Percentiles rank a stretch among this genome's conserved stretches.
These are phyloP conservation scores for Naematelia aurantialba DNA, from an alignment of 768 basidiomycete species.

Conservation along the genomic window DNA sequence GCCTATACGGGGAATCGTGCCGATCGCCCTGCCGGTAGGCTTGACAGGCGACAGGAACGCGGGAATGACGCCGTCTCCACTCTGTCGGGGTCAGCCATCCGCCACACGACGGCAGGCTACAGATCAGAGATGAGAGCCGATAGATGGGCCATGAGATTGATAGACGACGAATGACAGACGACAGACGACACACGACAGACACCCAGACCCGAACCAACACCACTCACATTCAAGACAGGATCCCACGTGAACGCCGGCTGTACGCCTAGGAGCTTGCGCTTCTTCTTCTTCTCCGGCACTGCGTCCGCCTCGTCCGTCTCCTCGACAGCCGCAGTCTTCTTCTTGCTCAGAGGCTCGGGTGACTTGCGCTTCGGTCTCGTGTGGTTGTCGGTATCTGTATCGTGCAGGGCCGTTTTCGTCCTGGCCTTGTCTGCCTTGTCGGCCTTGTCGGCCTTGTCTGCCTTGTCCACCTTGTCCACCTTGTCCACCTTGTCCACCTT, in stretches of 20 bases:
- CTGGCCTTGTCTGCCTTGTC: conserved; percentile 16
- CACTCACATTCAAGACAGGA: conserved; percentile 39
- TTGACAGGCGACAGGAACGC: conserved; percentile 34
- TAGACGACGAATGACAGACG: too few relatives aligned
- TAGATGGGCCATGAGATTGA: neutral
- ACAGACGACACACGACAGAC: too few relatives aligned
- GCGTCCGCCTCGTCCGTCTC: conserved; percentile 5
- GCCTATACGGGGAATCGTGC: conserved; percentile 36
- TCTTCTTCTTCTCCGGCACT: conserved; percentile 43
- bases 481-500: too few relatives aligned
- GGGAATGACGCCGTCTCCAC: conserved; percentile 42
- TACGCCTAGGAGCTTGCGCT: conserved; percentile 30
- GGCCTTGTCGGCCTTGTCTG: conserved; percentile 8
- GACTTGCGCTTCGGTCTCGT: conserved; percentile 3
- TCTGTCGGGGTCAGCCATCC: conserved; percentile 21
- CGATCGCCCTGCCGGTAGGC: conserved; percentile 15
- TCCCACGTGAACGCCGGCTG: conserved; percentile 41
- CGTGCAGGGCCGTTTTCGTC: conserved; percentile 13
- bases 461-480: too few relatives aligned
- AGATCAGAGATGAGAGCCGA: neutral
- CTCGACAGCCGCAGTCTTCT: neutral
- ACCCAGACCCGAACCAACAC: too few relatives aligned
- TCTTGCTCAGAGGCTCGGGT: conserved; percentile 8
- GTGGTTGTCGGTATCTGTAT: conserved; percentile 13
- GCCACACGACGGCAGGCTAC: neutral